Evolutionary conservation across 345 rosid genomes (phyloP), one percentile per base, ranked within the genome.

Genomic region (Eucalyptus camaldulensis): DNA sequence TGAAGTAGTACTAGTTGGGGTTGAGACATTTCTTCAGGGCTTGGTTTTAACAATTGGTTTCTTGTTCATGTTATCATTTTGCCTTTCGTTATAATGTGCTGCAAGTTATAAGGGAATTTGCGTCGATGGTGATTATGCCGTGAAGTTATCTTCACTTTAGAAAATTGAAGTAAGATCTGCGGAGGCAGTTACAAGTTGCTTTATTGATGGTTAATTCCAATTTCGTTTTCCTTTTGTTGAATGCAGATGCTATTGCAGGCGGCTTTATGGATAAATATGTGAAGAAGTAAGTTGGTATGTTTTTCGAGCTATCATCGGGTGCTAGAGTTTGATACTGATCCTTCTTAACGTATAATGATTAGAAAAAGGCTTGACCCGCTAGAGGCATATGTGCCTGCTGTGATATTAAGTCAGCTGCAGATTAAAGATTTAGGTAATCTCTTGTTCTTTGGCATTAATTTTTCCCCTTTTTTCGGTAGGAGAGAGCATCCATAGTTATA

Each of bases 291-390:
- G 87, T 53, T 53, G 27, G 56, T 22, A 76, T 37, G 43, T 21
- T 10, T 76, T 44, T 11, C 5, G 3, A 22, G 14, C 21, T 76
- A 21, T 76, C 43, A 10, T 10, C 6, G 1, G 83, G 83, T 76
- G 83, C 29, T 40, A 21, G 83, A 76, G 83, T 76, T 76, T 76
- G 83, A 76, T 76, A 76, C 83, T 40, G 47, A 76, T 76, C 47
- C 45, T 76, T 76, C 83, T 76, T 76, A 40, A 76, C 5, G 8
- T 76, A 37, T 43, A 76, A 76, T 40, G 83, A 37, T 44, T 43
- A 97, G 99, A 95, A 97, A 97, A 90, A 96, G 92, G 92, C 99
- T 96, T 51, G 98, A 96, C 89, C 99, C 99, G 22, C 92, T 97
- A 37, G 99, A 96, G 88, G 95, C 92, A 87, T 96, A 96, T 92